Conservation (phyloP, 169 alveolate genomes). For the Plasmodium falciparum region DNA sequence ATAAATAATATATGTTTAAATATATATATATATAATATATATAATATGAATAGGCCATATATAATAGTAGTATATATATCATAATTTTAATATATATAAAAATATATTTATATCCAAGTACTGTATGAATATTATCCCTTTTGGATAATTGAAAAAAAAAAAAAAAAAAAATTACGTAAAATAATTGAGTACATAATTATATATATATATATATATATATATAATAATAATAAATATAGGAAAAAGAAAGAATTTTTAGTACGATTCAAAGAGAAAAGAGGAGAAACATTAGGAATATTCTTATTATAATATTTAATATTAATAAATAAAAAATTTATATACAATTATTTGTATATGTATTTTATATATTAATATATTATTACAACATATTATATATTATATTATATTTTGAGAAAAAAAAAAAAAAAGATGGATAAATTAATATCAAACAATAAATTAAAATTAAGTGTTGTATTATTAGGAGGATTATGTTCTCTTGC, state of each 20-base stretch:
- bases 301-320: too few species aligned
- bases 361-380: not conserved
- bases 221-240: not conserved
- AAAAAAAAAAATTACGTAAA: too few species aligned
- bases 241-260: not conserved
- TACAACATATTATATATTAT: not conserved
- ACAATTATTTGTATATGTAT: not conserved
- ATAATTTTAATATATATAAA: too few species aligned
- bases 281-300: not conserved
- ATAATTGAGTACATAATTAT: too few species aligned
- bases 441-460: constrained; percentile 13
- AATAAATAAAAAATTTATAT: not conserved
- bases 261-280: not conserved
- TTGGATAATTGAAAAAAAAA: too few species aligned
- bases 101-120: too few species aligned
- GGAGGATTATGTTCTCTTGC: constrained; percentile 63
- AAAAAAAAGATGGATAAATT: constrained; percentile 48
- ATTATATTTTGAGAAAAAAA: constrained; percentile 7
- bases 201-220: not conserved
- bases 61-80: too few species aligned
- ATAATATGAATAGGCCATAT: too few species aligned
- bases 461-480: constrained; percentile 22
- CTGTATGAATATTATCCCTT: too few species aligned
- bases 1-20: too few species aligned
- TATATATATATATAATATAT: too few species aligned